Conservation (phyloP, 202 grass and related monocot genomes). For the Alloteropsis angusta region DNA sequence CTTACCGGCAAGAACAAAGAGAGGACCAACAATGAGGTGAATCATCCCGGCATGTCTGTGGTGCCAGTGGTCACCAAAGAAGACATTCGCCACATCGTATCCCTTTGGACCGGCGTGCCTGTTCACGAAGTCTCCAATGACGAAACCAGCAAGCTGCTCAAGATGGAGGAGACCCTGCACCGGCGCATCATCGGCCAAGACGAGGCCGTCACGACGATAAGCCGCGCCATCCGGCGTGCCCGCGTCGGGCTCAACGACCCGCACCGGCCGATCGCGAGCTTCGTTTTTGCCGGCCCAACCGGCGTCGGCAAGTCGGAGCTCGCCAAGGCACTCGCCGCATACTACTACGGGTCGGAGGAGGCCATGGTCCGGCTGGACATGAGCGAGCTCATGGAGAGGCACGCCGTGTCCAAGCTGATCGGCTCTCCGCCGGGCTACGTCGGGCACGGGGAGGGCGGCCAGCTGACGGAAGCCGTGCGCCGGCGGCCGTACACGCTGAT, state of each 20-base stretch:
- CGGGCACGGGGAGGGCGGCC: slow-evolving; percentile 50
- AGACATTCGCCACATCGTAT: slow-evolving; percentile 30
- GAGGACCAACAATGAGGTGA: slow-evolving; percentile 28
- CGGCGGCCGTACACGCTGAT: slow-evolving; percentile 42
- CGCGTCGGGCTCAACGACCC: slow-evolving; percentile 43
- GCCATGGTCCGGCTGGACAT: slow-evolving; percentile 57
- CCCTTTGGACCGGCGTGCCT: slow-evolving; percentile 29
- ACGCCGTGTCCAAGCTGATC: slow-evolving; percentile 39
- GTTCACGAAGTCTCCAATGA: slow-evolving; percentile 16
- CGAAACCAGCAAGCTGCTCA: slow-evolving; percentile 17
- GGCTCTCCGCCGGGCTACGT: slow-evolving; percentile 50
- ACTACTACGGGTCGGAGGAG: slow-evolving; percentile 44
- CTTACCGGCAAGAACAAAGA: slow-evolving; percentile 42
- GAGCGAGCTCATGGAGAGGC: slow-evolving; percentile 59
- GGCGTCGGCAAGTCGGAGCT: slow-evolving; percentile 69
- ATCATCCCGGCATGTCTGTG: neutral
- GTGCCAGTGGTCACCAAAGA: slow-evolving; percentile 29
- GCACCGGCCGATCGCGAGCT: slow-evolving; percentile 43
- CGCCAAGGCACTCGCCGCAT: slow-evolving; percentile 43
- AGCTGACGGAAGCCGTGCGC: slow-evolving; percentile 63
- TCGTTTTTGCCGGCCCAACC: slow-evolving; percentile 57
- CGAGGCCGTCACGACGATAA: slow-evolving; percentile 30
- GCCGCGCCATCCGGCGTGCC: slow-evolving; percentile 38
- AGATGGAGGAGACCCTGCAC: slow-evolving; percentile 29
- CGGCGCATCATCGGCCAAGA: slow-evolving; percentile 6